Base-by-base conservation (phyloP, 805 yeast species). In the Pichia pseudocactophila region DNA sequence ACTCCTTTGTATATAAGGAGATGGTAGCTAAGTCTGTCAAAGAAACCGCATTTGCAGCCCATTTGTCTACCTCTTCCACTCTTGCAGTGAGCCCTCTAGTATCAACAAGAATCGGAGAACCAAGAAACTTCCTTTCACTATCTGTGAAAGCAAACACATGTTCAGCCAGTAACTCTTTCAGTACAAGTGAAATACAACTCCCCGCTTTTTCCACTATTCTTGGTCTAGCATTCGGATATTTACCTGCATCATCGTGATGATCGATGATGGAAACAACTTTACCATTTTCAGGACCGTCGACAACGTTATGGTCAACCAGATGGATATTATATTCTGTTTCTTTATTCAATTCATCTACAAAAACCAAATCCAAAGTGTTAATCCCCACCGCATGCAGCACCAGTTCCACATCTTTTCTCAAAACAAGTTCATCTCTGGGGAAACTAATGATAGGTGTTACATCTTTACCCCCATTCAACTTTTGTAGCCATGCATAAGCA, bases 171-270 rank as follows among this genome's bases (percentile, higher is more conserved):
- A 28, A 48, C 51, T 79, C 74, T 37, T 74, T 71, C 49, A 82
- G 71, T 2, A 90, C 84, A 39, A 88, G 64, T 13, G 86, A 71
- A 4, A 87, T 73, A 59, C 96, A 88, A 46, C 96, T 84, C 0
- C 97, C 97, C 37, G 75, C 64, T 3, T 68, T 62, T 35, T 64
- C 59, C 36, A 89, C 68, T 2, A 82, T 62, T 41, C 92, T 62
- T 0, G 96, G 96, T 1, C 41, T 40, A 0, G 78, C 78, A 35
- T 74, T 65, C 15, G 50, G 30, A 49, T 67, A 76, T 8, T 62
- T 59, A 0, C 64, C 64, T 48, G 80, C 82, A 53, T 89, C 96
- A 15, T 71, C 82, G 57, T 90, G 98, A 57, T 90, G 98, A 57
- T 90, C 98, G 20, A 92, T 74, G 7, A 92, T 76, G 0, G 79